phyloP scores from a whole-genome alignment of 2,329 filamentous ascomycete genomes.

The Paecilomyces niveus region DNA sequence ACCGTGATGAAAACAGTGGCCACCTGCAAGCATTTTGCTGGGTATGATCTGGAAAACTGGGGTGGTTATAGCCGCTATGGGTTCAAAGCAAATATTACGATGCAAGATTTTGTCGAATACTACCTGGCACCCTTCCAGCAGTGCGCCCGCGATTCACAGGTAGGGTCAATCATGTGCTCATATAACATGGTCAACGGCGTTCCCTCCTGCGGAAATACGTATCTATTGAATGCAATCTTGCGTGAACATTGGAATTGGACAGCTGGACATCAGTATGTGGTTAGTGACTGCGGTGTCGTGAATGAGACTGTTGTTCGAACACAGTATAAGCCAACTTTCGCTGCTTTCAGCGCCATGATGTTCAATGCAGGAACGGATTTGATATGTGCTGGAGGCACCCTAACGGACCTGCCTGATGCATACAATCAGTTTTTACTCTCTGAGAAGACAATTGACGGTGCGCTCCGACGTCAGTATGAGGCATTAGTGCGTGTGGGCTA shows the following conservation, averaged over 20 bases:
- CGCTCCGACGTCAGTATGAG: slow-evolving; percentile 39
- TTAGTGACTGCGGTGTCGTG: slow-evolving; percentile 57
- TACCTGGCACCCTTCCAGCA: slow-evolving; percentile 58
- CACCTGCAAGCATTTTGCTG: slow-evolving; percentile 53
- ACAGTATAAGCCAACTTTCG: slow-evolving; percentile 38
- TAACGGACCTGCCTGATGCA: slow-evolving; percentile 32
- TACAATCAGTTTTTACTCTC: slow-evolving; percentile 35
- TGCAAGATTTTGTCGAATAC: slow-evolving; percentile 59
- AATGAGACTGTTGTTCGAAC: slow-evolving; percentile 48
- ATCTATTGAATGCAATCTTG: slow-evolving; percentile 53
- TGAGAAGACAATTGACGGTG: slow-evolving; percentile 33
- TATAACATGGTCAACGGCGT: slow-evolving; percentile 58
- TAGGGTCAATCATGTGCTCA: slow-evolving; percentile 52
- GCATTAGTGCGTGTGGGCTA: slow-evolving; percentile 43
- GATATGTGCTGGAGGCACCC: slow-evolving; percentile 42
- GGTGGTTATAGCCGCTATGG: slow-evolving; percentile 34
- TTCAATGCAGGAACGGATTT: slow-evolving; percentile 45
- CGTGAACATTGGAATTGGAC: slow-evolving; percentile 59
- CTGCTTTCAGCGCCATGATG: slow-evolving; percentile 37
- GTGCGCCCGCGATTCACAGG: slow-evolving; percentile 52
- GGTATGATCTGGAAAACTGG: slow-evolving; percentile 47
- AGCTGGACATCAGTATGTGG: slow-evolving; percentile 52
- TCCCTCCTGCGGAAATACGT: slow-evolving; percentile 55
- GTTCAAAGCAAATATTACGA: slow-evolving; percentile 47
- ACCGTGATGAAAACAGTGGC: slow-evolving; percentile 37